Base-by-base conservation (phyloP, 2,329 filamentous ascomycete species). In the Trichoderma gracile region DNA sequence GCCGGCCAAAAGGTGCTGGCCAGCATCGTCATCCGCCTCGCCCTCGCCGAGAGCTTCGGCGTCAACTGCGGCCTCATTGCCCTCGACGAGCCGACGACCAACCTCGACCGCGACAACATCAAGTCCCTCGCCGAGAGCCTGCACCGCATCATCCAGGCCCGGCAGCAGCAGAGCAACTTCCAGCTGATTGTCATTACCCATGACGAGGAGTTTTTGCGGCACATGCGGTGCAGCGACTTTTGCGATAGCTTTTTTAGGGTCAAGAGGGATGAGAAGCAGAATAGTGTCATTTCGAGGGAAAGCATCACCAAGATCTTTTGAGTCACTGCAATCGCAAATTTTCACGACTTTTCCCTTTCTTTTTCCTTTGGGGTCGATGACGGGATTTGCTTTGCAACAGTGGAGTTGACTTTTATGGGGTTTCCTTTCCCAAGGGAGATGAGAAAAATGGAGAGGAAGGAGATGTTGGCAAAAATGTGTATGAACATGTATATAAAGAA, bases 131-230 rank as follows among this genome's bases (percentile, higher is more conserved):
- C 95, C 9, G 84, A 90, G 75, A 92, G 90, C 53, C 79, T 99
- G 71, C 89, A 95, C 72, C 86, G 89, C 71, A 97, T 99, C 73
- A 98, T 99, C 78, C 85, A 89, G 71, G 80, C 88, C 17, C 87
- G 96, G 8, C 87, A 90, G 75, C 86, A 89, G 67, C 95, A 99
- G 82, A 86, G 88, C 63, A 99, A 99, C 76, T 97, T 99, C 78
- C 96, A 99, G 81, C 86, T 99, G 63, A 95, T 99, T 73, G 92
- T 99, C 73, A 99, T 99, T 76, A 99, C 95, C 5, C 95, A 99
- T 81, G 95, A 99, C 78, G 96, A 98, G 79, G 92, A 97, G 73
- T 99, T 99, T 72, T 74, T 99, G 73, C 85, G 90, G 62, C 87
- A 93, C 73, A 99, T 99, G 95, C 89, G 93, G 70, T 97, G 93